Base-by-base conservation (phyloP, 2,329 filamentous ascomycete species). In the Colletotrichum melonis region DNA sequence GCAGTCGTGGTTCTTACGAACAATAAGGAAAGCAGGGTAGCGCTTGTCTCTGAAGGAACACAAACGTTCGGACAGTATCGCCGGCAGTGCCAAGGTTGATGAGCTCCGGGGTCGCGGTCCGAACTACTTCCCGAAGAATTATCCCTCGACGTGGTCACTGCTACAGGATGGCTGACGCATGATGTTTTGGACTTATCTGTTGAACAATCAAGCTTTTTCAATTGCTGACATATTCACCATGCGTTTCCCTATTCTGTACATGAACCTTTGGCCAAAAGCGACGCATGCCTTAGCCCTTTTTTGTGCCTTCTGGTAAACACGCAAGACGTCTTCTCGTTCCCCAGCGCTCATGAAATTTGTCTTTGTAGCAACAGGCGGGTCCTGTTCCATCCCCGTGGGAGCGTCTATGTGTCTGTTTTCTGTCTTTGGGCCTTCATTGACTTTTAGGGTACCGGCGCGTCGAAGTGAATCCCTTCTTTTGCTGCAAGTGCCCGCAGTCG, bases 231-330 rank as follows among this genome's bases (percentile, higher is more conserved):
- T 19, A 28, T 67, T 70, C 22, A 46, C 58, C 63, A 52, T 60
- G 30, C 32, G 60, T 32, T 28, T 42, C 1, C 26, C 32, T 4
- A 71, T 14, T 19, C 46, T 46, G 14, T 57, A 38, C 28, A 71
- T 26, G 32, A 71, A 46, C 16, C 28, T 67, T 6, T 64, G 63
- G 22, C 65, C 63, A 16, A 70, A 57, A 2, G 30, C 28, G 14
- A 71, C 5, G 28, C 69, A 71, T 4, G 63, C 63, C 14, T 56
- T 71, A 14, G 69, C 69, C 16, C 69, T 35, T 24, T 67, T 67
- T 12, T 67, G 56, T 7, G 65, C 24, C 6, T 26, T 2, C n/a
- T 35, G 24, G 7, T 55, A 16, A 4, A 71, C 55, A 11, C 35
- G 46, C 56, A 62, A 28, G 11, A 60, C 16, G 4, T 71, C 24